Base-by-base conservation (phyloP, 1,139 yeast species). In the Blastobotrys elegans region DNA sequence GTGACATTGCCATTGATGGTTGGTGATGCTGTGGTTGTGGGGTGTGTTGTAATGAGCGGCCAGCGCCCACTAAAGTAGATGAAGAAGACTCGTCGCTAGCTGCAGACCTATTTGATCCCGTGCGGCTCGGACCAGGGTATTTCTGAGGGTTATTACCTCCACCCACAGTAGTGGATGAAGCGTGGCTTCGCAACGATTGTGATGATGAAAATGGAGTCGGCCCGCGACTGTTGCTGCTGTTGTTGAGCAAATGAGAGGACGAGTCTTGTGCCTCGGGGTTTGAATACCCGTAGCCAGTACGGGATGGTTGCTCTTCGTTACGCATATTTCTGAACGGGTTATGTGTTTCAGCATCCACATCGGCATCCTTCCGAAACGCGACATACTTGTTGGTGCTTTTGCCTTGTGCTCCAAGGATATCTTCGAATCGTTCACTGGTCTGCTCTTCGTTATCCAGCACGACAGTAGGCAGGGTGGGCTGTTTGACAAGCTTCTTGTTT, bases 401-500 rank as follows among this genome's bases (percentile, higher is more conserved):
- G 14, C 47, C 50, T 14, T 47, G 31, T 2, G 5, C 18, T 3
- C 47, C 47, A 4, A 49, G 37, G 22, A 49, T 49, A 21, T 46
- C 45, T 37, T 49, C 52, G 20, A 49, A 49, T 31, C 30, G 27
- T 17, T 30, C 42, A 14, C 21, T 31, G 16, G 50, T 40, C 18
- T 48, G 37, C 11, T 40, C 34, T 36, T 42, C 36, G 29, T 34
- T 32, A 14, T 44, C 48, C 27, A 45, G 39, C 10, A 51, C 24
- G 13, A 54, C 42, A 18, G 41, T 24, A 3, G 60, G 58, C 31
- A 56, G 42, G 13, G 60, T 53, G 2, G 59, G 59, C 47, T 55
- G 54, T 35, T 57, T 54, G 2, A 53, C 44, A 18, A 58, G 53
- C 8, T 54, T 44, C 42, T 51, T 55, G 48, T 63, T 61, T 27